Evolutionary conservation across 2,329 filamentous ascomycete species (phyloP).

Genomic region (Epichloe amarillans): DNA sequence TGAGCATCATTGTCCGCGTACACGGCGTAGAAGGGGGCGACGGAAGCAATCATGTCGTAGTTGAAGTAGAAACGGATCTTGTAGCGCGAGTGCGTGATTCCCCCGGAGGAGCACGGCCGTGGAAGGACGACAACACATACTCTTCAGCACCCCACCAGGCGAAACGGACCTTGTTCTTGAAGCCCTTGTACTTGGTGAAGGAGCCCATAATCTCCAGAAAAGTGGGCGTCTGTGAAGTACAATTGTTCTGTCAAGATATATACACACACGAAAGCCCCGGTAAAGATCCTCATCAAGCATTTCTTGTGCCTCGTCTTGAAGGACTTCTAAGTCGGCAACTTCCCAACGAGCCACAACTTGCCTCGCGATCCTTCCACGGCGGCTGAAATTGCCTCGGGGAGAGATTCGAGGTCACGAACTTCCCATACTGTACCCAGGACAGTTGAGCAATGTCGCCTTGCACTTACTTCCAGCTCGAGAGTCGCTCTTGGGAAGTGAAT

Average conservation of each 20-base stretch:
- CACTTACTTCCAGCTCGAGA: background rate
- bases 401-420: background rate
- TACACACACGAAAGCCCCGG: no score
- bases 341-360: no score
- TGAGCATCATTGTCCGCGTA: conserved; percentile 28
- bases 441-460: background rate
- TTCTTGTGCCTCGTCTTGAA: no score
- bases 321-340: no score
- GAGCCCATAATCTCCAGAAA: conserved; percentile 23
- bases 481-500: background rate
- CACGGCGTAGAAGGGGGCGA: conserved; percentile 24
- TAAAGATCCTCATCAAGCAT: no score
- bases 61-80: conserved; percentile 56
- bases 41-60: conserved; percentile 55
- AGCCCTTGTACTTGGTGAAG: conserved; percentile 21
- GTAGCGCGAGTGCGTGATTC: no score
- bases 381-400: no score
- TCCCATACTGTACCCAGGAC: background rate
- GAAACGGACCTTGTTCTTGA: conserved; percentile 27
- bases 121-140: conserved; percentile 12
- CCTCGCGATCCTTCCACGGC: no score
- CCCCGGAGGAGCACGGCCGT: no score
- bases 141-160: conserved; percentile 28
- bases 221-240: background rate
- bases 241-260: no score